These are phyloP conservation scores for Penicillium vulpinum DNA, from an alignment of 2,329 filamentous ascomycete species.

Conservation along the genomic window DNA sequence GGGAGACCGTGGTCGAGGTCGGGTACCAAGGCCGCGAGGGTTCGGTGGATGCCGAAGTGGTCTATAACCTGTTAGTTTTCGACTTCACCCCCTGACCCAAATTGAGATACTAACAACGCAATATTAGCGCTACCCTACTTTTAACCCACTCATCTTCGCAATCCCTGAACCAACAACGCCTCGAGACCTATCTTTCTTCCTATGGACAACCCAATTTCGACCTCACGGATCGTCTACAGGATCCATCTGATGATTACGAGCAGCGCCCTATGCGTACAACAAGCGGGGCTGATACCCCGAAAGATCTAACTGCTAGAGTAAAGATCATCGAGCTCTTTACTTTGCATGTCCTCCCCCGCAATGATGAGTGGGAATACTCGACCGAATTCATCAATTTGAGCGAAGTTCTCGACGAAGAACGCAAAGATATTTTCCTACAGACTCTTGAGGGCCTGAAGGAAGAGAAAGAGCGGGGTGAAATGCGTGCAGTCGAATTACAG, in stretches of 20 bases:
- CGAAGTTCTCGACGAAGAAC: constrained; percentile 87
- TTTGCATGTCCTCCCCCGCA: constrained; percentile 87
- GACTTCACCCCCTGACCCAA: constrained; percentile 6
- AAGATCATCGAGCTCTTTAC: constrained; percentile 96
- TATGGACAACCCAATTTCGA: constrained; percentile 72
- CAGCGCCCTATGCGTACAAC: constrained; percentile 40
- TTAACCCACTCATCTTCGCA: constrained; percentile 88
- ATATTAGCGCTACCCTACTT: constrained; percentile 78
- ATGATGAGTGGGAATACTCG: constrained; percentile 95
- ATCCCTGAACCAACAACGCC: constrained; percentile 75
- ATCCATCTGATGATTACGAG: constrained; percentile 32
- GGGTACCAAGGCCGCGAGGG: constrained; percentile 88
- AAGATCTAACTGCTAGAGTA: constrained; percentile 78
- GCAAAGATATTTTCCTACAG: constrained; percentile 82
- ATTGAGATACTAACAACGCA: constrained; percentile 1
- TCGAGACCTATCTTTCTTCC: constrained; percentile 85
- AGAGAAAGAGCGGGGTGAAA: constrained; percentile 73
- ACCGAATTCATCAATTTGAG: constrained; percentile 84
- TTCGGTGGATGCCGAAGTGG: constrained; percentile 90
- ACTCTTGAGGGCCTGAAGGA: constrained; percentile 82
- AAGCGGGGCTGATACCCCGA: constrained; percentile 75
- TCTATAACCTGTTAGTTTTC: constrained; percentile 55
- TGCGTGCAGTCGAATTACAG: constrained; percentile 62
- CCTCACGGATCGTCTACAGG: constrained; percentile 62
- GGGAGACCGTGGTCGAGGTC: constrained; percentile 85